These are phyloP conservation scores for Sugiyamaella sp. DNA, from an alignment of 1,139 yeast genomes.

Conservation along the genomic window DNA sequence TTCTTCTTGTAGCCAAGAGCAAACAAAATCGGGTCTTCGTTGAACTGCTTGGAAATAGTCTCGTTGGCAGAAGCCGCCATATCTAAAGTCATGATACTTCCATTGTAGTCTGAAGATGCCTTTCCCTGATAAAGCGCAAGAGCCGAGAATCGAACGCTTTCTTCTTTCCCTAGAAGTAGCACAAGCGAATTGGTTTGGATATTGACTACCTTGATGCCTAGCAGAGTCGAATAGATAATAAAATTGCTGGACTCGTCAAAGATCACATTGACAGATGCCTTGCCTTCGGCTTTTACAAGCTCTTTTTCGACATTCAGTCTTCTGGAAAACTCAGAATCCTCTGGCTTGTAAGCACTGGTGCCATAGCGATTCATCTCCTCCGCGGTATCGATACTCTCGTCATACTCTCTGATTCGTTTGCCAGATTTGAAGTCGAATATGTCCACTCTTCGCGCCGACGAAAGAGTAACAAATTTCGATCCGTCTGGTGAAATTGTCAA, in stretches of 20 bases:
- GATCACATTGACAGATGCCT: slow-evolving; percentile 30
- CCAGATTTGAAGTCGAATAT: slow-evolving; percentile 46
- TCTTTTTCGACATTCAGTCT: slow-evolving; percentile 41
- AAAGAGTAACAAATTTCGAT: slow-evolving; percentile 37
- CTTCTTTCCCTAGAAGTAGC: slow-evolving; percentile 44
- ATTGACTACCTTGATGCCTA: slow-evolving; percentile 46
- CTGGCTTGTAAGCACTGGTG: slow-evolving; percentile 33
- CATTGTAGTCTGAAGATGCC: slow-evolving; percentile 29
- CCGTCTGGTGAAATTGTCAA: slow-evolving; percentile 40
- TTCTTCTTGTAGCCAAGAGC: slow-evolving; percentile 42
- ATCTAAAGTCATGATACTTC: slow-evolving; percentile 39
- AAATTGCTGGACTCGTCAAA: slow-evolving; percentile 47
- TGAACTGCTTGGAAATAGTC: slow-evolving; percentile 43
- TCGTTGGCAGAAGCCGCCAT: slow-evolving; percentile 48
- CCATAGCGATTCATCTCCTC: slow-evolving; percentile 39
- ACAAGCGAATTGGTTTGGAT: slow-evolving; percentile 40
- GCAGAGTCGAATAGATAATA: slow-evolving; percentile 42
- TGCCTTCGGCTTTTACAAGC: slow-evolving; percentile 28
- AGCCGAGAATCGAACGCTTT: slow-evolving; percentile 39
- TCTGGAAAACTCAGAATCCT: slow-evolving; percentile 39
- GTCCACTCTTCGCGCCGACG: slow-evolving; percentile 45
- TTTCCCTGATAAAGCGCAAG: slow-evolving; percentile 42
- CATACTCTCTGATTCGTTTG: slow-evolving; percentile 43
- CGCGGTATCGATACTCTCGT: slow-evolving; percentile 40
- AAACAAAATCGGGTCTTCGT: slow-evolving; percentile 44